Base-by-base conservation (phyloP, 192 early-diverging fungal genomes). In the Coemansia sp. region DNA sequence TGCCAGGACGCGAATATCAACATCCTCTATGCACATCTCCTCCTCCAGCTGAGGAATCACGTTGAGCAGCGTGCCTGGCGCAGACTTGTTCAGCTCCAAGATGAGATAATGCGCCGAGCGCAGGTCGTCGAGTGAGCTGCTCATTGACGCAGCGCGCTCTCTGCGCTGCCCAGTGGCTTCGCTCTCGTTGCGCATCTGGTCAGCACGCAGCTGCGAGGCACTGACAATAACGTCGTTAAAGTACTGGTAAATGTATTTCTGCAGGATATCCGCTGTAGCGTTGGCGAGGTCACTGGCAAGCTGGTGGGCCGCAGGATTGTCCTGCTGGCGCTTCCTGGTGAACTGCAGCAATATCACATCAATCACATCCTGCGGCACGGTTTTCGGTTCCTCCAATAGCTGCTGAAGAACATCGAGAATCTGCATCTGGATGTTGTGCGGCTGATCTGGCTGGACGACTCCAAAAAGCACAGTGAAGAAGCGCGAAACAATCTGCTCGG, bases 31-130 rank as follows among this genome's bases (percentile, higher is more conserved):
- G 64, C 85, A 84, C 59, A 96, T 67, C 72, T 98, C 95, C 47
- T 96, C 94, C 60, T 97, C 94, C 20, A 98, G 82, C 67, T 92
- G 89, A 22, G 97, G 97, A 31, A 98, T 87, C 0, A 98, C 95
- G 50, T 90, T 94, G 33, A 93, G 75, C 44, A 98, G 72, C 25
- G 96, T 81, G 22, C 82, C 84, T 0, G 93, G 93, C 2, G 88
- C 84, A 6, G 83, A 68, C 41, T 80, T 72, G 79, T 94, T 87
- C 41, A 98, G 84, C 55, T 95, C 88, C 37, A 92, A 72, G 41
- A 97, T 91, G 33, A 95, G 73, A 5, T 83, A 82, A 61, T 97
- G 95, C 3, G 89, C 87, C 3, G 79, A 78, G 33, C 81, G 85
- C 31, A 92, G 66, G 29, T 89, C 86, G 14, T 71, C 65, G 55